phyloP scores from a whole-genome alignment of 2,329 filamentous ascomycete genomes.

The Setomelanomma holmii region DNA sequence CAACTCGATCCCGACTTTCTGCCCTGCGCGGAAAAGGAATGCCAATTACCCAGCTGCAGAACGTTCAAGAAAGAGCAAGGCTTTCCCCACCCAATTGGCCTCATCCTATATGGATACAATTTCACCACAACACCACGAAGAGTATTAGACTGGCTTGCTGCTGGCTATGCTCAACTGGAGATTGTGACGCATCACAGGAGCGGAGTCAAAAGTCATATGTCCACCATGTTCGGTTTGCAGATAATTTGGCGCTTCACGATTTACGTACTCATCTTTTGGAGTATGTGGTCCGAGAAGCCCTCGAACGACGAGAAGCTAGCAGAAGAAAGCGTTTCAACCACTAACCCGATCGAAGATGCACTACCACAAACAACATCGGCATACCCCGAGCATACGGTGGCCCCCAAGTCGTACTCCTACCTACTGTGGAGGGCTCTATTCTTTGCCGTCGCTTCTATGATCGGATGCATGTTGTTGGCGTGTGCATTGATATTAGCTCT shows the following conservation, averaged over 20 bases:
- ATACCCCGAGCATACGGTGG: too few species aligned
- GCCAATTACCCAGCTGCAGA: not conserved
- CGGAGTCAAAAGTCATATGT: not conserved
- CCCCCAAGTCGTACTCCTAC: too few species aligned
- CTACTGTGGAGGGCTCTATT: not conserved
- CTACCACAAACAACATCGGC: too few species aligned
- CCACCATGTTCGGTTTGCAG: not conserved
- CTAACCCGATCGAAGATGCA: too few species aligned
- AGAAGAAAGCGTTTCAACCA: not conserved
- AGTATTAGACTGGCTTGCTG: not conserved
- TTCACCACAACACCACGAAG: not conserved
- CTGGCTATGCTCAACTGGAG: not conserved
- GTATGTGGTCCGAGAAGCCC: not conserved
- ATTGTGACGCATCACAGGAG: not conserved
- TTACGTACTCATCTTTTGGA: not conserved
- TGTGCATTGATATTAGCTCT: not conserved
- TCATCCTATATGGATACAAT: not conserved
- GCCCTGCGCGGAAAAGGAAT: not conserved
- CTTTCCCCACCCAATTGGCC: not conserved
- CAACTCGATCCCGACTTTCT: not conserved
- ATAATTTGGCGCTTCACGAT: not conserved
- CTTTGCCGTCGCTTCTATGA: not conserved
- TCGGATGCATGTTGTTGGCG: not conserved
- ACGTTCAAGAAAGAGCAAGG: not conserved
- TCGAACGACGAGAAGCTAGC: not conserved